Base-by-base conservation (phyloP, 768 basidiomycete species). In the Pleurotus cornucopiae region DNA sequence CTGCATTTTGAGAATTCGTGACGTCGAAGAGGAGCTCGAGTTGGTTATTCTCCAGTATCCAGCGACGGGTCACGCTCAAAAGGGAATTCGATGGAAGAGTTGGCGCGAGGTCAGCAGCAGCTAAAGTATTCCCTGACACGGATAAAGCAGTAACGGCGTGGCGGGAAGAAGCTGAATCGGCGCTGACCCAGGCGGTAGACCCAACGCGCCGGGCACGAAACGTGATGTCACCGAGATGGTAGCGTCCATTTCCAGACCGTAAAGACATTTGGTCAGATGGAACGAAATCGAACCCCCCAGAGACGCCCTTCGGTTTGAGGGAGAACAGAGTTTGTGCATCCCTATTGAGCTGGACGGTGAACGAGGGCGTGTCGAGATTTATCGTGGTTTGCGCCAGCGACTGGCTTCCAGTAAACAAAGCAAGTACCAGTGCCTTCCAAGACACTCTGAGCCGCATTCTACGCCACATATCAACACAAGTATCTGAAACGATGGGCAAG, bases 311-410 rank as follows among this genome's bases (percentile, higher is more conserved):
- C 9, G 79, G 71, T 44, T 67, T 72, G 51, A 82, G 63, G n/a
- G 80, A 82, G 63, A 79, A 81, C 4, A 80, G 64, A 0, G 79
- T 81, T 64, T 83, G 82, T 1, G 80, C 82, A 60, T 82, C 81
- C 60, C 79, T 81, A 46, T 82, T 78, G 14, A 82, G 69, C 55
- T 76, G 74, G 13, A 79, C 60, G 9, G 70, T 59, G 64, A 83
- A 80, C 5, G 63, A 61, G 1, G 80, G 68, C 2, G 78, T 76
- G 40, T 71, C 73, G 66, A 81, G 76, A 13, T n/a, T 45, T 13
- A 55, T 55, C 11, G 45, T 45, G 13, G 43, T 23, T 26, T 55
- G 43, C n/a, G 54, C 54, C 13, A 53, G 39, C 2, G 38, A 53
- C 23, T 25, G 34, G 37, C 39, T 40, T 9, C 51, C 51, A 7